Evolutionary conservation across 371 early-diverging fungal genomes (phyloP).

Genomic region (Mucor racemosus): DNA sequence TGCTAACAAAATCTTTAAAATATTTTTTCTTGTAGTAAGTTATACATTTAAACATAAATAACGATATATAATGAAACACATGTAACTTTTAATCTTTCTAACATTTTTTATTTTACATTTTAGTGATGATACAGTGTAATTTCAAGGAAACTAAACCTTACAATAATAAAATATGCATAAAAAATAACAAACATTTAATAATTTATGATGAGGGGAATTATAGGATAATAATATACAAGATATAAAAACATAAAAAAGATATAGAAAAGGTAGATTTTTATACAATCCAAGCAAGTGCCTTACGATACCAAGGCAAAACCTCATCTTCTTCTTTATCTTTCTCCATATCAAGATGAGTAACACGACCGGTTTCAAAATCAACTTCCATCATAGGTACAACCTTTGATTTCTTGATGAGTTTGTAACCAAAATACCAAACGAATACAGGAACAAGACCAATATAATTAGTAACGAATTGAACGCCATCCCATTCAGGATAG

Average conservation of each 20-base stretch:
- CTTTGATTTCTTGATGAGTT: conserved; percentile 52
- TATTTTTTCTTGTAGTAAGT: conserved; percentile 21
- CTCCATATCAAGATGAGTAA: conserved; percentile 38
- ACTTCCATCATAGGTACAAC: conserved; percentile 60
- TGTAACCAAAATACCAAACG: conserved; percentile 52
- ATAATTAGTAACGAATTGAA: conserved; percentile 38
- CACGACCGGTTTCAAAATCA: conserved; percentile 39
- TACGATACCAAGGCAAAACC: conserved; percentile 24
- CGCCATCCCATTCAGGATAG: conserved; percentile 32
- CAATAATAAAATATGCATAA: not conserved
- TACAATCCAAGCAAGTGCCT: conserved; percentile 25
- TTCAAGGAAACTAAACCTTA: not conserved
- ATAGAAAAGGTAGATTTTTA: not conserved
- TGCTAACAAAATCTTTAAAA: not conserved
- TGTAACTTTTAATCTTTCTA: not conserved
- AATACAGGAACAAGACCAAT: conserved; percentile 52
- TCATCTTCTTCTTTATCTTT: conserved; percentile 35
- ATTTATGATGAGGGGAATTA: conserved; percentile 2
- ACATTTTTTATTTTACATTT: not conserved
- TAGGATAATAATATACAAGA: not conserved
- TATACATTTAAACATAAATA: not conserved
- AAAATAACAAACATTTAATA: not conserved
- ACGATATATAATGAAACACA: not conserved
- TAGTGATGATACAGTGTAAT: conserved; percentile 35
- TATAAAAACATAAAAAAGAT: not conserved